Conservation (phyloP, 2,329 filamentous ascomycete genomes). For the Colletotrichum sp. region DNA sequence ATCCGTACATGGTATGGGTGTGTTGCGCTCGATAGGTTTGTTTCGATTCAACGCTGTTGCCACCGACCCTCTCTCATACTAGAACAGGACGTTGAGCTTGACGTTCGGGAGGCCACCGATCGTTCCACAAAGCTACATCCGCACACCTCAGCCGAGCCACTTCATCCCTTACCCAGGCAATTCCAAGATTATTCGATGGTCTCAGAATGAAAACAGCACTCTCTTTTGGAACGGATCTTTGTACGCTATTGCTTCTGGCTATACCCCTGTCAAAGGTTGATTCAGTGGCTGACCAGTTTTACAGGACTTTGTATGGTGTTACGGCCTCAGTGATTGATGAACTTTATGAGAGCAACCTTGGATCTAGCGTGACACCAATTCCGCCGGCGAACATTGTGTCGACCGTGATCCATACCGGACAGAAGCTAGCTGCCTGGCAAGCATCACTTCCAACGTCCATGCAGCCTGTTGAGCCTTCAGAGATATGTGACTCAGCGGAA, state of each 20-base stretch:
- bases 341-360: conserved; percentile 49
- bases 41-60: background rate
- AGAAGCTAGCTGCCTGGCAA: conserved; percentile 42
- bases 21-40: conserved; percentile 48
- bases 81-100: conserved; percentile 48
- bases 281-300: background rate
- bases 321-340: conserved; percentile 40
- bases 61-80: too few relatives aligned
- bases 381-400: conserved; percentile 32
- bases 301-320: conserved; percentile 35
- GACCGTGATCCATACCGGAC: conserved; percentile 40
- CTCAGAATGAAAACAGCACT: conserved; percentile 6
- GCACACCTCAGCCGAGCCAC: conserved; percentile 37
- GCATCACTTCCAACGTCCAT: conserved; percentile 31
- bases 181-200: background rate
- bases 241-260: conserved; percentile 21
- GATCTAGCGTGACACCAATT: conserved; percentile 27
- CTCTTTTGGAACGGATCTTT: conserved; percentile 38
- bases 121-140: conserved; percentile 48
- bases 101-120: conserved; percentile 52
- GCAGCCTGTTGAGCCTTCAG: conserved; percentile 24
- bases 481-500: conserved; percentile 23
- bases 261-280: background rate
- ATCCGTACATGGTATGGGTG: conserved; percentile 55
- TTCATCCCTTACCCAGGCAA: background rate